These are phyloP conservation scores for Epichloe sibirici DNA, from an alignment of 2,329 filamentous ascomycete species.

Conservation along the genomic window DNA sequence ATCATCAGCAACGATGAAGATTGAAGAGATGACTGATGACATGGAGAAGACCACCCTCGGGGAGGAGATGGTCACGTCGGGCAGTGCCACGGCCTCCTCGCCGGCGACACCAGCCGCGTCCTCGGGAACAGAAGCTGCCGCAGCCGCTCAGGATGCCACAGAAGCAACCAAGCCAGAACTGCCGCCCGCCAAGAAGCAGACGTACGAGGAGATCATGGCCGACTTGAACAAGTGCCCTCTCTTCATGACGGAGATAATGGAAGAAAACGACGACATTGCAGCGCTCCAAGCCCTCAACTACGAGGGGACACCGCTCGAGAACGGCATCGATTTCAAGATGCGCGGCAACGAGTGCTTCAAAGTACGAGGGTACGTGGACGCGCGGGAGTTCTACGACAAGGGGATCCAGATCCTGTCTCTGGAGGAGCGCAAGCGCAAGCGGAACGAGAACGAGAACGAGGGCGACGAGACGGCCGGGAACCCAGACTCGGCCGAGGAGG, in stretches of 20 bases:
- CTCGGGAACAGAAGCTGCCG: neutral
- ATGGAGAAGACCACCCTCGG: slow-evolving; percentile 23
- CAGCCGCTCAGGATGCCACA: neutral
- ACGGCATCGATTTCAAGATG: slow-evolving; percentile 74
- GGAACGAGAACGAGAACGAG: slow-evolving; percentile 9
- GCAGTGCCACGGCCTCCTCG: too few species aligned
- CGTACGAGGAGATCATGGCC: slow-evolving; percentile 41
- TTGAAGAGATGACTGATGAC: slow-evolving; percentile 31
- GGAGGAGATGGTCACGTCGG: neutral
- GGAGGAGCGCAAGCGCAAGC: slow-evolving; percentile 43
- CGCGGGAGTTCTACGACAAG: slow-evolving; percentile 83
- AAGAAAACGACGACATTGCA: slow-evolving; percentile 73
- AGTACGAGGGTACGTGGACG: slow-evolving; percentile 63
- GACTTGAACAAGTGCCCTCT: slow-evolving; percentile 57
- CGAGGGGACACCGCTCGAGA: slow-evolving; percentile 78
- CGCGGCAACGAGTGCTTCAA: slow-evolving; percentile 84
- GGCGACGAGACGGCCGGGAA: slow-evolving; percentile 21
- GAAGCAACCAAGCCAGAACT: slow-evolving; percentile 29
- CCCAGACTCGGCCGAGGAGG: slow-evolving; percentile 39
- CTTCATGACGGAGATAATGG: slow-evolving; percentile 91
- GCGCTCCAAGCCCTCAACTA: slow-evolving; percentile 85
- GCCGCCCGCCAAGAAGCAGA: slow-evolving; percentile 34
- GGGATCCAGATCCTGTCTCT: slow-evolving; percentile 60
- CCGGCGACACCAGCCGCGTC: neutral
- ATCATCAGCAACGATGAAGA: slow-evolving; percentile 17